Percentiles rank a stretch among this genome's conserved stretches.
Evolutionary conservation across 176 grass and related monocot genomes (phyloP).

Genomic region (Hsuehochloa calcarea): DNA sequence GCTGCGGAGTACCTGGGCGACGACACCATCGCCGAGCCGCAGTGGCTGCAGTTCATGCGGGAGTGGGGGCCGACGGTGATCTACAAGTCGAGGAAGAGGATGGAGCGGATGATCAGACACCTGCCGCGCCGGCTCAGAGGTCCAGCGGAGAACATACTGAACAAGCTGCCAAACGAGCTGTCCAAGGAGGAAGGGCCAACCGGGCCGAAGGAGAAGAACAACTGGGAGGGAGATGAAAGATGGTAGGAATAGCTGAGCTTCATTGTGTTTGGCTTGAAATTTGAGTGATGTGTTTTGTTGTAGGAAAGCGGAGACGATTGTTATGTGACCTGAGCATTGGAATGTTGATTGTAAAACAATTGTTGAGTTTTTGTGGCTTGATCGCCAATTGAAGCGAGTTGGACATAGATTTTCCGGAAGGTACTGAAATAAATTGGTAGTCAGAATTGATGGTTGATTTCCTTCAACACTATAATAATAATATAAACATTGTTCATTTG

Average conservation of each 20-base stretch:
- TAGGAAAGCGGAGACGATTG: neutral
- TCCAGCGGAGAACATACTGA: slow-evolving; percentile 52
- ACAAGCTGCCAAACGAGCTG: slow-evolving; percentile 72
- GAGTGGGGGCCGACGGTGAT: slow-evolving; percentile 79
- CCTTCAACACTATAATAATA: neutral
- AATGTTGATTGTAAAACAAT: neutral
- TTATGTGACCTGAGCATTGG: neutral
- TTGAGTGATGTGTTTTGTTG: neutral
- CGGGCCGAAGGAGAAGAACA: slow-evolving; percentile 87
- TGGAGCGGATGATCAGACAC: slow-evolving; percentile 39
- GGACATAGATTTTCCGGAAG: neutral
- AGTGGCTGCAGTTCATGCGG: slow-evolving; percentile 83
- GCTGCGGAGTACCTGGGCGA: slow-evolving; percentile 66
- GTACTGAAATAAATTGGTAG: neutral
- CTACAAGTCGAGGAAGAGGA: slow-evolving; percentile 53
- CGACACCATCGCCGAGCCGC: slow-evolving; percentile 47
- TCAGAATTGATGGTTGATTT: neutral
- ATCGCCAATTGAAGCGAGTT: neutral
- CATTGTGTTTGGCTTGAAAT: neutral
- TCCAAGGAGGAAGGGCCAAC: slow-evolving; percentile 85
- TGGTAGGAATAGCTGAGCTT: slow-evolving; percentile 29
- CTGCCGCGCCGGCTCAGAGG: slow-evolving; percentile 46
- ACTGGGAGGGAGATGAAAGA: slow-evolving; percentile 85
- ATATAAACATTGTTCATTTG: slow-evolving; percentile 12
- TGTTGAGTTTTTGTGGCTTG: neutral